Conservation (phyloP, 2,329 filamentous ascomycete species). For the Stylonectria norvegica region DNA sequence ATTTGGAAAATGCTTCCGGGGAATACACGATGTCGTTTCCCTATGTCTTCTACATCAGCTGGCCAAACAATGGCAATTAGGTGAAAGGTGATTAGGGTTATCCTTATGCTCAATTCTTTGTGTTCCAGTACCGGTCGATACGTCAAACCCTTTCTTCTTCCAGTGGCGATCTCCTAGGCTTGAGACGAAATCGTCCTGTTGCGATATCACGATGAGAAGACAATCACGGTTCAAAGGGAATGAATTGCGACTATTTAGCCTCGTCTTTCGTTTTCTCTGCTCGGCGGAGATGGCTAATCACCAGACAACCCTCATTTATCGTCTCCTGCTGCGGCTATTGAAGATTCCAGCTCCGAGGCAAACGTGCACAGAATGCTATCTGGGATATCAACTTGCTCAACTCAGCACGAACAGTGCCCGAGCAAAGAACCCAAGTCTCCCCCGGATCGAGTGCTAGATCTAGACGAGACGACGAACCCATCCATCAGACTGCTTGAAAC, state of each 20-base stretch:
- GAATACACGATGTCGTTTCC: no score
- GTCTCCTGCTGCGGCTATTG: slow-evolving; percentile 6
- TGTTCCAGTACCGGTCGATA: slow-evolving; percentile 3
- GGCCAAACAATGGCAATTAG: background rate
- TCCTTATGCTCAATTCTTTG: background rate
- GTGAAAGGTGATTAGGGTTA: background rate
- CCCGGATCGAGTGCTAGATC: slow-evolving; percentile 10
- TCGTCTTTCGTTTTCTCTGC: slow-evolving; percentile 7
- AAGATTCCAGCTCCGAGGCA: slow-evolving; percentile 11
- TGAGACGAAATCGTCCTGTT: slow-evolving; percentile 5
- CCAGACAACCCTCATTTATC: slow-evolving; percentile 3
- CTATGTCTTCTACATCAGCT: background rate
- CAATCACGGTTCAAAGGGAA: background rate
- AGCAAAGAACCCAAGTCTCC: slow-evolving; percentile 8
- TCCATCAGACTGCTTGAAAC: slow-evolving; percentile 6
- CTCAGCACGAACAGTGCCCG: slow-evolving; percentile 8
- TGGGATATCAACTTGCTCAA: slow-evolving; percentile 8
- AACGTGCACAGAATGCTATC: slow-evolving; percentile 8
- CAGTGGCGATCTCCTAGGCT: slow-evolving; percentile 1
- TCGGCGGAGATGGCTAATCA: slow-evolving; percentile 2
- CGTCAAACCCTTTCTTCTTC: background rate
- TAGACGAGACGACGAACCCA: background rate
- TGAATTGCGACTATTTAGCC: background rate
- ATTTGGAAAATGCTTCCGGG: no score
- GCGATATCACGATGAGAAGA: slow-evolving; percentile 2